Base-by-base conservation (phyloP, 768 basidiomycete genomes). In the Rubroboletus satanas region DNA sequence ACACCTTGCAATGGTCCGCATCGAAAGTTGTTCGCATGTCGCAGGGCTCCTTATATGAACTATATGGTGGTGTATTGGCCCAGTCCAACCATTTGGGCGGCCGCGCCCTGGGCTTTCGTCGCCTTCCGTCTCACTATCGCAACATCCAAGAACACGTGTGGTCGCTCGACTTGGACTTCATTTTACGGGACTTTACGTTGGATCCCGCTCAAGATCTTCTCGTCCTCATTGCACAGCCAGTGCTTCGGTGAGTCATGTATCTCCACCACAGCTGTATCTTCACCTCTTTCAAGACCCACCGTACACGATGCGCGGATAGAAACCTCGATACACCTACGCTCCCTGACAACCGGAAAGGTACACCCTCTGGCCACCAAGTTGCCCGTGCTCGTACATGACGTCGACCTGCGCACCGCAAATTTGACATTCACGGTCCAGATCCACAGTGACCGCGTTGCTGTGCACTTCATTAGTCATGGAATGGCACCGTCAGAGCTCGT, bases 171-270 rank as follows among this genome's bases (percentile, higher is more conserved):
- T 33, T 73, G 51, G 71, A 70, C 5, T 58, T 79, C 35, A 35
- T 56, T 15, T 61, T 83, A 12, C 75, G 79, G n/a, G 84, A 85
- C 60, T 84, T 84, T 58, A 75, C 74, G 7, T 78, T 89, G 73
- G 87, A 88, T 63, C 82, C 84, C 17, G 76, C 81, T 23, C 85
- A 86, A 61, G 81, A 88, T 64, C 74, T 89, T 32, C 73, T 87
- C 9, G 75, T 86, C 8, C 57, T 81, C 17, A 67, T 84, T 7
- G 77, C 80, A 59, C 66, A 60, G 28, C 73, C 73, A 21, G 52
- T 58, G 29, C 43, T 47, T 52, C 69, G 60, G 78, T 79, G 59
- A 60, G 72, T 63, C 32, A 17, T 35, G 26, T 59, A 35, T 48
- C 29, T 54, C 17, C 31, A 36, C 9, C 29, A 21, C 0, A 29